These are phyloP conservation scores for Leptodermis oblonga DNA, from an alignment of 257 asterid genomes.

Conservation along the genomic window DNA sequence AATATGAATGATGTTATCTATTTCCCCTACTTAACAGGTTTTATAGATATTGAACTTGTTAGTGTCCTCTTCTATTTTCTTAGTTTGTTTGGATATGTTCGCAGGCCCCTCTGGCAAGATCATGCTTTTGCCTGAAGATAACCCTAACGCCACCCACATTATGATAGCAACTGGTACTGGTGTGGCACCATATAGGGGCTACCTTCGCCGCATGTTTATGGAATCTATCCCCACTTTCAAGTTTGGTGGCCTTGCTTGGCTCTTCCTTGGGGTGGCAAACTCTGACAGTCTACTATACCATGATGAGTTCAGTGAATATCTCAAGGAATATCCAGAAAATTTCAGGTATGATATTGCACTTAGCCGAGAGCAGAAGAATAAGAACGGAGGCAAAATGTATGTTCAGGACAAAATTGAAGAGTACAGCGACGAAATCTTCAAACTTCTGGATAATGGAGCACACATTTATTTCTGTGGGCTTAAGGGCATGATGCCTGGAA, in stretches of 20 bases:
- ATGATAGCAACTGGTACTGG: constrained; percentile 99
- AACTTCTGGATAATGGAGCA: constrained; percentile 78
- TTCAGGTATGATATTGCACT: constrained; percentile 86
- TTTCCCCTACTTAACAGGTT: too few relatives aligned
- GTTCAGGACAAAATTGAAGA: constrained; percentile 96
- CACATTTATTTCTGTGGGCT: constrained; percentile 96
- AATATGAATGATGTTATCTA: too few relatives aligned
- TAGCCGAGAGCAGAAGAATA: constrained; percentile 89
- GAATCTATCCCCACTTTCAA: constrained; percentile 74
- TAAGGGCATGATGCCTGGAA: constrained; percentile 98
- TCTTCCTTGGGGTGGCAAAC: constrained; percentile 96
- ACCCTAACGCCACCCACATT: constrained; percentile 87
- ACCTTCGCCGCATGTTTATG: constrained; percentile 97
- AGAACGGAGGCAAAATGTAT: constrained; percentile 87
- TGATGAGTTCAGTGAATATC: constrained; percentile 77
- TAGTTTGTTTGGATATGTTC: constrained; percentile 1
- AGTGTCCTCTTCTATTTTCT: background rate
- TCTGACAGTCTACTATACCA: constrained; percentile 80
- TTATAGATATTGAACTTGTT: background rate
- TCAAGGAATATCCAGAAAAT: constrained; percentile 60
- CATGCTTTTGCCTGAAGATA: constrained; percentile 90
- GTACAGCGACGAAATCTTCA: constrained; percentile 85
- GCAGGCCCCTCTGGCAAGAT: constrained; percentile 97
- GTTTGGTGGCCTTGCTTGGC: constrained; percentile 92
- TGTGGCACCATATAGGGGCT: constrained; percentile 87